A percentile compares a stretch with the other conserved stretches of the same genome.
Evolutionary conservation across 768 basidiomycete genomes (phyloP).

Genomic region (Suillus hirtellus): DNA sequence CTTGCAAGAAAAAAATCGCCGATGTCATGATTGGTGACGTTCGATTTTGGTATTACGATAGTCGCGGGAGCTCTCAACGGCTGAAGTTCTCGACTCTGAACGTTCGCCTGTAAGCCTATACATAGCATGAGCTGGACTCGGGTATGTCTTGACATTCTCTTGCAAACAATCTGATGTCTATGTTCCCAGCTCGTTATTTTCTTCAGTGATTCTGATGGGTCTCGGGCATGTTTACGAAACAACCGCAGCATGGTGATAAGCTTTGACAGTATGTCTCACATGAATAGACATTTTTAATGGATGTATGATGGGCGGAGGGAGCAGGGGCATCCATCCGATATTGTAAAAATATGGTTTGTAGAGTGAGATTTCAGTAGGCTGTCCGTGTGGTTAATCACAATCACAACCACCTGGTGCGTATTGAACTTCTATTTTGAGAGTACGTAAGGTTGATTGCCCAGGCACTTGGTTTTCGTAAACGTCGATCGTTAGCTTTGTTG

Average conservation of each 20-base stretch:
- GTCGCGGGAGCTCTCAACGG: not conserved
- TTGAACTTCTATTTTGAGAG: not conserved
- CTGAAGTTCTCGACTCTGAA: not conserved
- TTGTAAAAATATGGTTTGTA: not conserved
- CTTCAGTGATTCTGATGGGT: not conserved
- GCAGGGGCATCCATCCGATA: not conserved
- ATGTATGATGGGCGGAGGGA: not conserved
- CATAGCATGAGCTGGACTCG: not conserved
- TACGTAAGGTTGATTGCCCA: constrained; percentile 10
- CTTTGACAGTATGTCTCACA: not conserved
- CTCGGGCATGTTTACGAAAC: not conserved
- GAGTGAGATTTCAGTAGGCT: not conserved
- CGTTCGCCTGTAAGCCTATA: not conserved
- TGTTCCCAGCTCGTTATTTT: not conserved
- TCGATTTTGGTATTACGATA: not conserved
- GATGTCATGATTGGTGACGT: not conserved
- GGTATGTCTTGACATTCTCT: not conserved
- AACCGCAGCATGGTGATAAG: not conserved
- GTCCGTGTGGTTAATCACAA: constrained; percentile 3
- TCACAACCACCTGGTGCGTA: not conserved
- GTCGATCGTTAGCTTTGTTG: constrained; percentile 10
- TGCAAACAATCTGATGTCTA: not conserved
- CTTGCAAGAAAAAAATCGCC: not conserved
- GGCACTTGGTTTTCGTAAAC: constrained; percentile 9
- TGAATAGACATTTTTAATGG: not conserved